These are phyloP conservation scores for Lipomyces yarrowii DNA, from an alignment of 1,139 yeast species.

Conservation along the genomic window DNA sequence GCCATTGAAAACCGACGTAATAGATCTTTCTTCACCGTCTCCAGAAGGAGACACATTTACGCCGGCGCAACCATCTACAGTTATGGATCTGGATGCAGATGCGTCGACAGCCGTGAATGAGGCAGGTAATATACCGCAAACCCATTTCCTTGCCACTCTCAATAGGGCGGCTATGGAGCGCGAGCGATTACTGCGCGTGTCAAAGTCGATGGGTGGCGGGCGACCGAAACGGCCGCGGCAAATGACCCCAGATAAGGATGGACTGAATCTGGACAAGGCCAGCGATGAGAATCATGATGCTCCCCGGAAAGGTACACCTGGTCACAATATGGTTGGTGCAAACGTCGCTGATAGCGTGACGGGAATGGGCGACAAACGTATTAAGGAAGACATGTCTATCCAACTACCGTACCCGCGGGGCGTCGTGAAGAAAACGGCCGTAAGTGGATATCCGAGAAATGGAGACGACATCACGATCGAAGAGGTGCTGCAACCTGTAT, in stretches of 20 bases:
- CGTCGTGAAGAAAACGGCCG: conserved; percentile 33
- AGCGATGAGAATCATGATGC: not conserved
- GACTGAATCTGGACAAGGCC: not conserved
- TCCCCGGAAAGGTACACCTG: not conserved
- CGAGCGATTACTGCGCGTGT: conserved; percentile 22
- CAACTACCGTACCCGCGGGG: conserved; percentile 27
- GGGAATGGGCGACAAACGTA: not conserved
- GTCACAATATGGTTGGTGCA: not conserved
- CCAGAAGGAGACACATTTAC: not conserved
- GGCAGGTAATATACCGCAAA: not conserved
- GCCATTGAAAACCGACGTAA: not conserved
- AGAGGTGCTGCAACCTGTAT: conserved; percentile 32
- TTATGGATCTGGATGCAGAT: not conserved
- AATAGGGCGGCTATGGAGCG: conserved; percentile 31
- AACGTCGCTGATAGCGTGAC: not conserved
- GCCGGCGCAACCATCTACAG: not conserved
- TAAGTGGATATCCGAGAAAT: conserved; percentile 26
- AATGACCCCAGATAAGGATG: conserved; percentile 8
- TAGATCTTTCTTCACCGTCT: not conserved
- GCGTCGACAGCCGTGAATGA: not conserved
- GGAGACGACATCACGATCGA: conserved; percentile 33
- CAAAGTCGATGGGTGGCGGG: conserved; percentile 24
- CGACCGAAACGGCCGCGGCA: conserved; percentile 25
- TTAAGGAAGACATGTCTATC: conserved; percentile 4
- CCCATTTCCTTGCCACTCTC: conserved; percentile 10